These are phyloP conservation scores for Remersonia thermophila DNA, from an alignment of 2,329 filamentous ascomycete species.

Conservation along the genomic window DNA sequence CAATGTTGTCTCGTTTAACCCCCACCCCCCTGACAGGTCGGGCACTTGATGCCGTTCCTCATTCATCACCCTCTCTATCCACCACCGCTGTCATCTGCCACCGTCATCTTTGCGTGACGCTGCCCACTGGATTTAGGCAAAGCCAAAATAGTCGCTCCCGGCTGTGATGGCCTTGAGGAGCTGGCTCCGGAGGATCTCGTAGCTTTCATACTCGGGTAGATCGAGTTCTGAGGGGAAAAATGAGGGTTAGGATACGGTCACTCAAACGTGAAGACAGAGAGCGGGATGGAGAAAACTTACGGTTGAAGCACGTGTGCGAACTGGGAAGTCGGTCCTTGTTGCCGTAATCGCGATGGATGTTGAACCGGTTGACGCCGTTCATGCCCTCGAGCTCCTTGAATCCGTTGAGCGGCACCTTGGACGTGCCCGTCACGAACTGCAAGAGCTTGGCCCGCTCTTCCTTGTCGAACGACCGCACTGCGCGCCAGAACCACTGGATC, in stretches of 20 bases:
- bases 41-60: constrained; percentile 15
- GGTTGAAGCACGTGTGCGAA: constrained; percentile 98
- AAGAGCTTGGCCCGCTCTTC: constrained; percentile 95
- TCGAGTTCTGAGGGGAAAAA: constrained; percentile 70
- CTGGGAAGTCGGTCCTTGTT: constrained; percentile 91
- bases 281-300: constrained; percentile 54
- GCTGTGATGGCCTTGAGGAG: constrained; percentile 94
- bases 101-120: neutral
- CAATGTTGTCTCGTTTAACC: neutral
- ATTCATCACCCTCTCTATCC: too few relatives aligned
- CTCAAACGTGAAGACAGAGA: neutral
- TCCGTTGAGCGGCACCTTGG: constrained; percentile 93
- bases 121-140: constrained; percentile 50
- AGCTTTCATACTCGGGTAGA: constrained; percentile 94
- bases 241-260: constrained; percentile 7
- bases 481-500: constrained; percentile 99
- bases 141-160: constrained; percentile 94
- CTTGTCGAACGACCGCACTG: constrained; percentile 93
- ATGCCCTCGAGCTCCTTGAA: constrained; percentile 99
- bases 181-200: constrained; percentile 77
- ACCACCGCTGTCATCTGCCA: neutral
- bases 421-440: constrained; percentile 96
- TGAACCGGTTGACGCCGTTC: constrained; percentile 97
- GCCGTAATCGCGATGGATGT: constrained; percentile 95
- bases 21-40: constrained; percentile 5